A percentile compares a stretch with the other conserved stretches of the same genome.
phyloP scores from a whole-genome alignment of 139 green algal species.

The Pycnococcus provasolii region DNA sequence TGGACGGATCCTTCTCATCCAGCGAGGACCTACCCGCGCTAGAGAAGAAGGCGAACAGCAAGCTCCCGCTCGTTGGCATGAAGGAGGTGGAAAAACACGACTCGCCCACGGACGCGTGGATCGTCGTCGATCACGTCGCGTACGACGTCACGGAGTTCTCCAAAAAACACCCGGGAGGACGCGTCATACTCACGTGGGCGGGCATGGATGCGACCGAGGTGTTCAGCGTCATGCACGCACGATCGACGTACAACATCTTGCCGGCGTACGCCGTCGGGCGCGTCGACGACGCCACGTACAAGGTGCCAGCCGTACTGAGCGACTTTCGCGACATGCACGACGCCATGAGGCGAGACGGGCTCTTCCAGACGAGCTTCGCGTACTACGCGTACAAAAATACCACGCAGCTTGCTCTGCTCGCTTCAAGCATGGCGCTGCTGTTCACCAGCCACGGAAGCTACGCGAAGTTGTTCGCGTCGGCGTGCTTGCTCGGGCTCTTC shows the following conservation, averaged over 20 bases:
- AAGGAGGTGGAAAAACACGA: neutral
- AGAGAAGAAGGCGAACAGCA: no score
- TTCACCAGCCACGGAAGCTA: slow-evolving; percentile 6
- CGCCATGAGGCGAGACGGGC: slow-evolving; percentile 31
- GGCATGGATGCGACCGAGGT: slow-evolving; percentile 11
- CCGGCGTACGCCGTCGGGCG: no score
- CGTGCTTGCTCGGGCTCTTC: slow-evolving; percentile 46
- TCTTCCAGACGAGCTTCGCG: slow-evolving; percentile 40
- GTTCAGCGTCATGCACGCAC: neutral
- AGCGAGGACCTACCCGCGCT: no score
- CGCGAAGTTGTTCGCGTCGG: slow-evolving; percentile 15
- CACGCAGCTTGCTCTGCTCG: slow-evolving; percentile 27
- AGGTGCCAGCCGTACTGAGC: slow-evolving; percentile 14
- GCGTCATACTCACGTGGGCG: slow-evolving; percentile 2
- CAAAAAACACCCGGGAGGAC: slow-evolving; percentile 4
- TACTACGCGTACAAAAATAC: slow-evolving; percentile 49
- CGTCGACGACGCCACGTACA: no score
- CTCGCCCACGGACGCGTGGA: neutral
- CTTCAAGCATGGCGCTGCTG: slow-evolving; percentile 21
- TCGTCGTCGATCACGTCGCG: slow-evolving; percentile 2
- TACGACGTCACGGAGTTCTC: slow-evolving; percentile 16
- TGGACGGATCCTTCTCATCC: no score
- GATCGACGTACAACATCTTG: no score
- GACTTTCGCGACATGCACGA: slow-evolving; percentile 49
- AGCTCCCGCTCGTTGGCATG: no score